Evolutionary conservation across 139 green algal genomes (phyloP), one percentile per base, ranked within the genome.

Genomic region (Zygnema circumcarinatum): DNA sequence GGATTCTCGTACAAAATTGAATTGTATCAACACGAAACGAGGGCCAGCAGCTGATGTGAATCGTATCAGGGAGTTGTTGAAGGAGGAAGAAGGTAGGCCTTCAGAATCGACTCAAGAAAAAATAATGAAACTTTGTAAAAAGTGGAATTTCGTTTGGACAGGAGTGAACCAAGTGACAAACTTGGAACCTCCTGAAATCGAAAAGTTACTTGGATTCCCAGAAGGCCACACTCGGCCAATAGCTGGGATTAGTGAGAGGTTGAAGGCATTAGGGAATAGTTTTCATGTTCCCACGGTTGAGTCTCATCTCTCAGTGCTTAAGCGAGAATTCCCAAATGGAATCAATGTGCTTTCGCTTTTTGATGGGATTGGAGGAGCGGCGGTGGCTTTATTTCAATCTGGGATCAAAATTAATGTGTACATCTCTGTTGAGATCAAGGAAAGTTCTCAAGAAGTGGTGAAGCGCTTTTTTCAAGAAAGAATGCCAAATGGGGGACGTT

Each of bases 271-370:
- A 35, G 79, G 79, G 53, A 86, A 86, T 67, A 11, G n/a, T 81
- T 86, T 86, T 29, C n/a, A 79, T 29, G 3, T 86, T 32, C 79
- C 54, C n/a, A 84, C 79, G 25, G 79, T 86, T 41, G 47, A 25
- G 2, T 41, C 31, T 41, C 79, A 86, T 81, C 75, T 86, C 52
- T 78, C 31, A 25, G 56, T 80, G 2, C 53, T 86, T 31, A 78
- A 32, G 7, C 39, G 7, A 20, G 29, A 42, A 11, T 84, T 86
- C 22, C 79, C 79, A 33, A 38, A 86, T 38, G 81, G 62, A 7
- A 87, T 87, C 67, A 39, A 38, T 52, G 20, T 87, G 67, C 36
- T 87, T 36, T 87, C 81, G 62, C 7, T 68, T n/a, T 87, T 87
- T 11, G 69, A 35, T 2, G 81, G 81, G 11, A 87, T 87, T 32